Conservation (phyloP, 495 filamentous ascomycete genomes). For the Neurospora cerealis region DNA sequence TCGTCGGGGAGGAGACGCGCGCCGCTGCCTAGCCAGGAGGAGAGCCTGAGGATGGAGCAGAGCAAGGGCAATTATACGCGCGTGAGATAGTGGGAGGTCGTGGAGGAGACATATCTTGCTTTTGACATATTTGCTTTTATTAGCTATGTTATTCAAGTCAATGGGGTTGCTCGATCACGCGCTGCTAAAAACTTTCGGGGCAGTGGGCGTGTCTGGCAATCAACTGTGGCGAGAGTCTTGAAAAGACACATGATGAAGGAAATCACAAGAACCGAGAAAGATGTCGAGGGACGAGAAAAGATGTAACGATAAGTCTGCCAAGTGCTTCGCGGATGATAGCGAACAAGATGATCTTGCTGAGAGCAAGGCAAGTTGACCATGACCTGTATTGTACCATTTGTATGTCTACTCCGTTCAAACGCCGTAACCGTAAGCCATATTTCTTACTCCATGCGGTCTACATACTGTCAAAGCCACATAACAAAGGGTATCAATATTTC, state of each 20-base stretch:
- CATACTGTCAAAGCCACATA: not conserved
- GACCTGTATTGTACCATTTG: not conserved
- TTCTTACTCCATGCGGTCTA: not conserved
- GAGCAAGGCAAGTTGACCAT: no score
- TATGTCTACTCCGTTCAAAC: not conserved
- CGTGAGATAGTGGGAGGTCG: conserved; percentile 27
- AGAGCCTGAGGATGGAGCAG: conserved; percentile 69
- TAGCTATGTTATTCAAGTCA: not conserved
- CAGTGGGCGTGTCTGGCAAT: not conserved
- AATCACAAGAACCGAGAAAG: not conserved
- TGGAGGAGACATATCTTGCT: not conserved
- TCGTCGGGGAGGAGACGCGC: conserved; percentile 38
- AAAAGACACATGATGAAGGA: not conserved
- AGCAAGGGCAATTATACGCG: conserved; percentile 52
- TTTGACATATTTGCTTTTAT: not conserved
- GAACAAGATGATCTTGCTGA: not conserved
- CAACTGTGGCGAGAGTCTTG: not conserved
- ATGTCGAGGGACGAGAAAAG: not conserved
- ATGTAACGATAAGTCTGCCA: not conserved
- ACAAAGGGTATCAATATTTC: not conserved
- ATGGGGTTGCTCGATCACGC: not conserved
- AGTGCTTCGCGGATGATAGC: not conserved
- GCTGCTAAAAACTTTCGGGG: not conserved
- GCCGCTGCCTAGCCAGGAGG: conserved; percentile 72
- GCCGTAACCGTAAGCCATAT: not conserved